Conservation (phyloP, 225 moss, liverwort and hornwort genomes). For the Bryoerythrophyllum caledonicum region DNA sequence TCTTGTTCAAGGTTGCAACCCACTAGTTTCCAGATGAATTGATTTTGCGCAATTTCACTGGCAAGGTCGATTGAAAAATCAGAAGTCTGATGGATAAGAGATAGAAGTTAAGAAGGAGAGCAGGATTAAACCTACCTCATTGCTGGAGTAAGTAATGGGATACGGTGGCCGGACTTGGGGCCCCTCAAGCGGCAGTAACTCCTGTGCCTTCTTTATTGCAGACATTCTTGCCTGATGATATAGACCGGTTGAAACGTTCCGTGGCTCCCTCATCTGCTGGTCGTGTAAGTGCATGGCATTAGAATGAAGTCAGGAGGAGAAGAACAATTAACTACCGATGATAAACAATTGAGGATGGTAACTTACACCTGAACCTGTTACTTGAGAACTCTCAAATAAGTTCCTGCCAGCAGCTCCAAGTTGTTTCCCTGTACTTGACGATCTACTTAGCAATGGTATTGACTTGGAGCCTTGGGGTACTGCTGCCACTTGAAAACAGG, state of each 20-base stretch:
- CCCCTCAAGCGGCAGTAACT: conserved; percentile 48
- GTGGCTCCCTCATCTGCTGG: conserved; percentile 37
- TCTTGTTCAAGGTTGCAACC: conserved; percentile 49
- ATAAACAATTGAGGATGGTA: too few relatives aligned
- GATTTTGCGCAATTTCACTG: too few relatives aligned
- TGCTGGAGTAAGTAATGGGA: too few relatives aligned
- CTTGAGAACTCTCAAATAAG: conserved; percentile 20
- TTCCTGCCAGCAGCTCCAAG: conserved; percentile 10
- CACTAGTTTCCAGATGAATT: too few relatives aligned
- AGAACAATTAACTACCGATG: too few relatives aligned
- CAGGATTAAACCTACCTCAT: background rate
- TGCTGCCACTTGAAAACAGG: conserved; percentile 50
- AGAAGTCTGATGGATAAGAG: conserved; percentile 3
- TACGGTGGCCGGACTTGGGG: conserved; percentile 60
- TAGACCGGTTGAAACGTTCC: conserved; percentile 33
- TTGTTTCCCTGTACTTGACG: conserved; percentile 31
- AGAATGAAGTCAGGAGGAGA: background rate
- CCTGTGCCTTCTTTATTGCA: conserved; percentile 50
- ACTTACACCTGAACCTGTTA: conserved; percentile 43
- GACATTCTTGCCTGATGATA: conserved; percentile 57
- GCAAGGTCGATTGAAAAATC: too few relatives aligned
- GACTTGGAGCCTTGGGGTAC: conserved; percentile 45
- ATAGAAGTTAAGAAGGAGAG: background rate
- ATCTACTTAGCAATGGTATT: conserved; percentile 43
- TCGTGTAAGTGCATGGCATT: background rate